Base-by-base conservation (phyloP, 148 eudicot genomes). In the Tetragonia tetragonoides region DNA sequence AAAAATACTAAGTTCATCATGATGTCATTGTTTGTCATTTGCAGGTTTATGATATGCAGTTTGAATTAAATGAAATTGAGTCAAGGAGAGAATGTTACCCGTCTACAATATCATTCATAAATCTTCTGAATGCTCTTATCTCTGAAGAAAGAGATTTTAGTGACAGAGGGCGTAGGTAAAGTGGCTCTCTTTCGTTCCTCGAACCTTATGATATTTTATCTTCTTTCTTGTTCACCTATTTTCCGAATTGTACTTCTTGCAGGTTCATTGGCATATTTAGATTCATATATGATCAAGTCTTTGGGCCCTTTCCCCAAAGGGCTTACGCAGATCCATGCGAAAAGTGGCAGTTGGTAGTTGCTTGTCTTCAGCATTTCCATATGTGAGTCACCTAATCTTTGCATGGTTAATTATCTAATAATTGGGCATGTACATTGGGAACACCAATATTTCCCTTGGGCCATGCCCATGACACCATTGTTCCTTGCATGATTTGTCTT, bases 231-330 rank as follows among this genome's bases (percentile, higher is more conserved):
- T 69, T 53, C 53, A 63, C 23, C 37, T 75, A 68, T 21, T 49
- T 24, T 66, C 72, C 76, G 65, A 61, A 20, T 78, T 73, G 20
- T 47, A 56, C 21, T 23, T 64, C 72, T 68, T 86, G 87, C 93
- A 95, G 99, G 85, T 95, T 93, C 81, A 84, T 95, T 85, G 99
- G 99, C 57, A 95, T 95, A 76, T 95, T 90, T 83, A 91, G 95
- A 73, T 95, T 95, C 81, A 83, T 95, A 75, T 93, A 89, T 81
- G 97, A 93, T 79, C 93, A 95, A 81, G 99, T 93, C 47, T 95
- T 93, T 84, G 92, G 93, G 64, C 97, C 97, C 54, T 95, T 93
- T 73, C 92, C 98, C 15, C 99, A 95, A 79, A 90, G 99, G 84
- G 99, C 99, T 56, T 95, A 95, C 85, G 90, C 94, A 40, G 97